Evolutionary conservation across 495 filamentous ascomycete genomes (phyloP).

Genomic region (Tuber melanosporum): DNA sequence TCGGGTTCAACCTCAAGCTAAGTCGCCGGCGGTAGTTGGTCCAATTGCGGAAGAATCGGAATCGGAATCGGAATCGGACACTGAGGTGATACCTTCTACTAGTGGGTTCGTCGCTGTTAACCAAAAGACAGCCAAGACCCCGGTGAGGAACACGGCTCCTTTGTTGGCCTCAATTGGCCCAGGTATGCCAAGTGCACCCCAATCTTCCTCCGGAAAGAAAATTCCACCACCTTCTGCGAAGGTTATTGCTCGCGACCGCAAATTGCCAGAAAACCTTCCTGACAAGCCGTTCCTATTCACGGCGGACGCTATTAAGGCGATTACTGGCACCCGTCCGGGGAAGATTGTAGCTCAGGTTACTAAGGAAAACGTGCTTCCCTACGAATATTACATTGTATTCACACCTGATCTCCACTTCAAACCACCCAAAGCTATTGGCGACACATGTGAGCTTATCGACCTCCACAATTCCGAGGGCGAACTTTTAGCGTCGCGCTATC

Average conservation of each 20-base stretch:
- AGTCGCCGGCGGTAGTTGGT: not conserved
- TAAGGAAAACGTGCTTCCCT: slow-evolving; percentile 19
- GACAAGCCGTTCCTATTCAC: slow-evolving; percentile 10
- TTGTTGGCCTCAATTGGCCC: not conserved
- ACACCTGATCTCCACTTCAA: slow-evolving; percentile 28
- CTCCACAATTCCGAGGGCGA: slow-evolving; percentile 25
- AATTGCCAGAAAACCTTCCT: slow-evolving; percentile 6
- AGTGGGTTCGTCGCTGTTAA: not conserved
- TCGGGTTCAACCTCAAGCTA: not conserved
- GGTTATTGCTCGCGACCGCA: slow-evolving; percentile 2
- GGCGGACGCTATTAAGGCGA: slow-evolving; percentile 20
- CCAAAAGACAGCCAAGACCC: not conserved
- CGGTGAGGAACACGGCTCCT: not conserved
- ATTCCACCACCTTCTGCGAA: not conserved
- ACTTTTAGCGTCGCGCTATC: slow-evolving; percentile 12
- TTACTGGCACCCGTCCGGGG: slow-evolving; percentile 26
- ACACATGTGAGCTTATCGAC: slow-evolving; percentile 29
- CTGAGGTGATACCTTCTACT: not conserved
- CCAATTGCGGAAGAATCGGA: not conserved
- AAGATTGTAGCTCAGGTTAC: slow-evolving; percentile 18
- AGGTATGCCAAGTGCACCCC: not conserved
- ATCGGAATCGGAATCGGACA: not conserved
- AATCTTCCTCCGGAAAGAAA: not conserved
- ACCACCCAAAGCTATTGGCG: slow-evolving; percentile 21
- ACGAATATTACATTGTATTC: slow-evolving; percentile 22